These are phyloP conservation scores for Aspergillus wentii DNA, from an alignment of 495 filamentous ascomycete species.

Conservation along the genomic window DNA sequence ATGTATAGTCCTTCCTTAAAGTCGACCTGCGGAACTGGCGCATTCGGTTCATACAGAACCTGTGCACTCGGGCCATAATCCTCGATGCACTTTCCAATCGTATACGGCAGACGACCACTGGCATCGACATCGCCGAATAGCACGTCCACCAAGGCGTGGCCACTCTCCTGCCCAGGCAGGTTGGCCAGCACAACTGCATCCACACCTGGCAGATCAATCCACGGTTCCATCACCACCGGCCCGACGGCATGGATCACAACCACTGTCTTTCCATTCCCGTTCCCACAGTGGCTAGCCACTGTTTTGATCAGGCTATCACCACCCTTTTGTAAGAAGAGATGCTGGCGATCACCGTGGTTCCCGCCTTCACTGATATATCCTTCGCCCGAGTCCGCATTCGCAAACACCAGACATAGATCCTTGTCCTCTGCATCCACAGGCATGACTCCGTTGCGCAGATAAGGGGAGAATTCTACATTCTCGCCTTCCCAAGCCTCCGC, in stretches of 20 bases:
- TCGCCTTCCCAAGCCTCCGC: constrained; percentile 53
- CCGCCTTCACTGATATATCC: constrained; percentile 58
- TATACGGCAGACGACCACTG: constrained; percentile 85
- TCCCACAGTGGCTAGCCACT: constrained; percentile 67
- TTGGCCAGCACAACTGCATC: constrained; percentile 83
- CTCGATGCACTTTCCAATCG: constrained; percentile 71
- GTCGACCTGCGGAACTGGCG: constrained; percentile 72
- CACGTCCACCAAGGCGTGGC: constrained; percentile 78
- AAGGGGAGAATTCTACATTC: constrained; percentile 55
- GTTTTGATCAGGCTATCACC: constrained; percentile 67
- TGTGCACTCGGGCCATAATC: constrained; percentile 81
- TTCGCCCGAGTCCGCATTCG: constrained; percentile 59
- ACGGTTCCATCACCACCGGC: constrained; percentile 77
- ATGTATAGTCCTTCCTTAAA: constrained; percentile 81
- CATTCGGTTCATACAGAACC: constrained; percentile 70
- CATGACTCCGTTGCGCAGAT: constrained; percentile 52
- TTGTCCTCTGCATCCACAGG: constrained; percentile 34
- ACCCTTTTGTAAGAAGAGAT: constrained; percentile 72
- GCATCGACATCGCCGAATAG: constrained; percentile 83
- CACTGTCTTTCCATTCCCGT: constrained; percentile 62
- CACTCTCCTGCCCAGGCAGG: constrained; percentile 86
- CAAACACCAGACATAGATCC: constrained; percentile 65
- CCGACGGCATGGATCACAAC: constrained; percentile 91
- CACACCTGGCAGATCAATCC: constrained; percentile 74
- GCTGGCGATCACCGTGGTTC: constrained; percentile 75